phyloP scores from a whole-genome alignment of 2,329 filamentous ascomycete species.

The Exophiala phaeomuriformis region DNA sequence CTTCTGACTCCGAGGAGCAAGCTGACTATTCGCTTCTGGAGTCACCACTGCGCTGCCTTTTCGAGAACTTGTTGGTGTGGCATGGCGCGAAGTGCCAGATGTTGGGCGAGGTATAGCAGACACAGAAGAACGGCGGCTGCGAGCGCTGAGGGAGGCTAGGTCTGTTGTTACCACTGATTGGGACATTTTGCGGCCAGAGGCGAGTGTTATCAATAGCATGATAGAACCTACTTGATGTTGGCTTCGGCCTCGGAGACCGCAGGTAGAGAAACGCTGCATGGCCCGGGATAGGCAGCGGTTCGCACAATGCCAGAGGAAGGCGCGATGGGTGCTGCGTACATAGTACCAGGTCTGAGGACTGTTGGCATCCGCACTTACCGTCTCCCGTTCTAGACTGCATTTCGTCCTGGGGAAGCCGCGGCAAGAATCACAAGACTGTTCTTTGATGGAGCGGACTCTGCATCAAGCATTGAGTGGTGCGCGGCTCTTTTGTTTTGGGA shows the following conservation, averaged over 20 bases:
- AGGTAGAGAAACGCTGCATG: slow-evolving; percentile 5
- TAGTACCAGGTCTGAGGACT: background rate
- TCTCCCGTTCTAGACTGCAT: background rate
- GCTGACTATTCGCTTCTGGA: background rate
- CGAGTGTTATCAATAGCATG: background rate
- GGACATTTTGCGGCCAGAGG: background rate
- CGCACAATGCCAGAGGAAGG: slow-evolving; percentile 1
- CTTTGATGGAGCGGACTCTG: background rate
- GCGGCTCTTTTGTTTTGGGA: no score
- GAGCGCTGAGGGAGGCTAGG: slow-evolving; percentile 8
- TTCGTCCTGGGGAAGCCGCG: background rate
- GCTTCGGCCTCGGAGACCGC: background rate
- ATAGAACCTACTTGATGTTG: slow-evolving; percentile 2
- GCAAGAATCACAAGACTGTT: background rate
- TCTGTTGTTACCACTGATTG: background rate
- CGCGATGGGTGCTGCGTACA: background rate
- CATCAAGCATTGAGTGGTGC: no score
- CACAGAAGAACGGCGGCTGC: slow-evolving; percentile 10
- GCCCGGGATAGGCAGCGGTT: background rate
- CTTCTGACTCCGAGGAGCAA: background rate
- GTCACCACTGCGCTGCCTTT: background rate
- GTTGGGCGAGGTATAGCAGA: slow-evolving; percentile 17
- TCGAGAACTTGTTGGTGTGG: slow-evolving; percentile 7
- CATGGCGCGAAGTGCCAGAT: slow-evolving; percentile 13
- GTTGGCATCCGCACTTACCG: background rate